phyloP scores from a whole-genome alignment of 192 early-diverging fungal species.

The Backusella mclennaniae region DNA sequence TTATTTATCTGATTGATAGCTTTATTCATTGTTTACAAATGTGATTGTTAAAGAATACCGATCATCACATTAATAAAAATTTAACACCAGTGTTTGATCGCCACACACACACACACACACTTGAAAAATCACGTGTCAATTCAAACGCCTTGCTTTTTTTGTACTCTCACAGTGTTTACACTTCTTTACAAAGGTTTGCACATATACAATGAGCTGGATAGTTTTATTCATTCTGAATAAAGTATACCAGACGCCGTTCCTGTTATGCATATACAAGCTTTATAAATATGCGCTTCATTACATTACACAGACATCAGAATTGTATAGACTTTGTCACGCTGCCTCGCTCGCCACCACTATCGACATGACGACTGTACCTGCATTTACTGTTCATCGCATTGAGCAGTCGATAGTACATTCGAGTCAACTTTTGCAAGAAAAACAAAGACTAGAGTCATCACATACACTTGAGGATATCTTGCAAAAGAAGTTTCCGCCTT shows the following conservation, averaged over 20 bases:
- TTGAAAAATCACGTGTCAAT: background rate
- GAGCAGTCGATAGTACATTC: conserved; percentile 52
- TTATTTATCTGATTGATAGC: background rate
- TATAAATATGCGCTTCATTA: conserved; percentile 52
- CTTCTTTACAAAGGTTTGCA: background rate
- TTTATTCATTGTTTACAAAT: background rate
- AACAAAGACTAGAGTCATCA: background rate
- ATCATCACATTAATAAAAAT: background rate
- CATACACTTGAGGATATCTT: background rate
- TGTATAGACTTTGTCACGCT: conserved; percentile 51
- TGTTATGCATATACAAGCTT: conserved; percentile 52
- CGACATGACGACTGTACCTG: background rate
- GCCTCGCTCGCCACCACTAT: background rate
- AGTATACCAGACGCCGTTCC: conserved; percentile 46
- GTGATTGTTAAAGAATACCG: background rate
- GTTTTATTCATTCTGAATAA: conserved; percentile 46
- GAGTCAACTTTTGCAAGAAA: conserved; percentile 34
- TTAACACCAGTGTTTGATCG: background rate
- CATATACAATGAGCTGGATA: conserved; percentile 38
- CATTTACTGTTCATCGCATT: conserved; percentile 5
- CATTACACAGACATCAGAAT: conserved; percentile 59
- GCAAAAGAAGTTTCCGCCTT: background rate
- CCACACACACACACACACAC: background rate
- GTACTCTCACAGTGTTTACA: background rate
- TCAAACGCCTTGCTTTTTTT: background rate